Base-by-base conservation (phyloP, 805 yeast species). In the Vanderwaltozyma verrucispora region DNA sequence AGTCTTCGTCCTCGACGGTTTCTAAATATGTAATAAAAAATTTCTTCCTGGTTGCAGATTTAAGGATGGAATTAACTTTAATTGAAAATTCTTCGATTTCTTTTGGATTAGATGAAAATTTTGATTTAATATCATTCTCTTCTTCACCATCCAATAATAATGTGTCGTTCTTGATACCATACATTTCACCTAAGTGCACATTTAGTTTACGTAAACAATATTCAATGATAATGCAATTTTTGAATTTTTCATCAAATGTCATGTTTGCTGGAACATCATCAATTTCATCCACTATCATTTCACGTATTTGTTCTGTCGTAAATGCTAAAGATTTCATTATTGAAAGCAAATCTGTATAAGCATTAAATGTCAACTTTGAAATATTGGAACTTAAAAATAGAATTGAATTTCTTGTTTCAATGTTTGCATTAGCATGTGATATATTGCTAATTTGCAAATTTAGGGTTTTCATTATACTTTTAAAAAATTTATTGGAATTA, bases 221-320 rank as follows among this genome's bases (percentile, higher is more conserved):
- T 27, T 49, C 49, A 8, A 43, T 30, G 5, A 42, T 25, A 9
- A 51, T 37, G 3, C 40, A 35, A 28, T 45, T 39, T 16, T 31
- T 36, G 14, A 38, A 13, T 3, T 28, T 23, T 9, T 24, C 36
- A 9, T 33, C 24, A 10, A 36, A 15, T 8, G 16, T 28, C 24
- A 28, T 28, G 7, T 31, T 30, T 3, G 30, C 28, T 13, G 17
- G 25, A 12, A 36, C 34, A 14, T 27, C 36, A 19, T 34, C 25
- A 7, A 40, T 18, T 32, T 37, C 41, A 29, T 52, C 60, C 16
- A 42, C 33, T 12, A 54, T 47, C 3, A 41, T 17, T 30, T 53
- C 59, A 14, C 46, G 42, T 7, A 50, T 26, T 24, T 55, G 58
- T 28, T 55, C 60, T 3, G 46, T 37, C n/a, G 38, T 41, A 20